Evolutionary conservation across 371 early-diverging fungal genomes (phyloP).

Genomic region (Mortierella sp.): DNA sequence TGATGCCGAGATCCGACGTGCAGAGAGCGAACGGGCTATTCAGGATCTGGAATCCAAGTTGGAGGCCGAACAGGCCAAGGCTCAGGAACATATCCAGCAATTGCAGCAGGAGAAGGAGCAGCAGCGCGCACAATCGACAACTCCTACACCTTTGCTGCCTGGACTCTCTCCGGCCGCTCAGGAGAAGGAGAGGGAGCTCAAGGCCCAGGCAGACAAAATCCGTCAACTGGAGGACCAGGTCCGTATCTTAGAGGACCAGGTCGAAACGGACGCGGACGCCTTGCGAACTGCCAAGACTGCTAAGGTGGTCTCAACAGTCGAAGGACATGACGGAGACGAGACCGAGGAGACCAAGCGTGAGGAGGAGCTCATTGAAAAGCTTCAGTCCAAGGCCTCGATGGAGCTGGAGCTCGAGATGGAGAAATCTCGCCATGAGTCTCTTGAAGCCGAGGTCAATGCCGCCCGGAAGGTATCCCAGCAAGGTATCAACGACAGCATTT

Average conservation of each 20-base stretch:
- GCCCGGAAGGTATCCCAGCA: slow-evolving; percentile 14
- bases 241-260: slow-evolving; percentile 51
- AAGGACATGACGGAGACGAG: slow-evolving; percentile 18
- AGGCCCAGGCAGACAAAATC: slow-evolving; percentile 48
- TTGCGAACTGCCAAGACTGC: slow-evolving; percentile 35
- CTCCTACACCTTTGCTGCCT: background rate
- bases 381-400: slow-evolving; percentile 49
- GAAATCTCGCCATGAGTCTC: slow-evolving; percentile 19
- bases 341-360: slow-evolving; percentile 23
- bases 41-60: slow-evolving; percentile 36
- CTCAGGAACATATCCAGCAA: slow-evolving; percentile 28
- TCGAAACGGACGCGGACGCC: slow-evolving; percentile 58
- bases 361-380: slow-evolving; percentile 24
- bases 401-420: slow-evolving; percentile 43
- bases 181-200: slow-evolving; percentile 60
- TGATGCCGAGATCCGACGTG: slow-evolving; percentile 28
- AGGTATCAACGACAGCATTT: slow-evolving; percentile 15
- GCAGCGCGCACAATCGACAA: slow-evolving; percentile 20
- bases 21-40: slow-evolving; percentile 29
- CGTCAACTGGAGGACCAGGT: slow-evolving; percentile 51
- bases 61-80: slow-evolving; percentile 19
- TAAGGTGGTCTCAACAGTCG: background rate
- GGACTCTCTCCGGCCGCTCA: background rate
- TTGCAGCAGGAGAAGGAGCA: slow-evolving; percentile 27
- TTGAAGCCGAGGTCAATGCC: slow-evolving; percentile 17